Conservation (phyloP, 257 asterid genomes). For the Anisodus acutangulus region DNA sequence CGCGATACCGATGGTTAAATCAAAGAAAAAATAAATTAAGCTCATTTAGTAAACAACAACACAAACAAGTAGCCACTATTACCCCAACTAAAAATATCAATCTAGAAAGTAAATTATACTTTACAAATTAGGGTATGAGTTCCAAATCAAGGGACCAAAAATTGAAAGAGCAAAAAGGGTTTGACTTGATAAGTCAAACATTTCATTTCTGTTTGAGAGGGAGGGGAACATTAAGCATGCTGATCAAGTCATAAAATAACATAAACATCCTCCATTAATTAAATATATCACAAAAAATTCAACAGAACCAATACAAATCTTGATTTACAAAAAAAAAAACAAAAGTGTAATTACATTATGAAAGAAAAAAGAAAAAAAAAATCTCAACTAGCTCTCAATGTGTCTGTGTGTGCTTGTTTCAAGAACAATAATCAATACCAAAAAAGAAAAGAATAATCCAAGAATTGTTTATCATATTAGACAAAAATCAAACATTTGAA, state of each 20-base stretch:
- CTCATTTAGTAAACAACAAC: background rate
- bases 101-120: background rate
- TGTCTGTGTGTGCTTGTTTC: background rate
- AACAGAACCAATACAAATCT: slow-evolving; percentile 3
- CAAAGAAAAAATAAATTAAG: too few species aligned
- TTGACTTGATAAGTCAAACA: slow-evolving; percentile 17
- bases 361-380: background rate
- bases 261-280: background rate
- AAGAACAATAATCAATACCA: background rate
- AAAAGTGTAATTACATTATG: background rate
- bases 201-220: background rate
- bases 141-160: background rate
- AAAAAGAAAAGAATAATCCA: background rate
- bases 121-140: background rate
- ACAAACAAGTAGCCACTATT: background rate
- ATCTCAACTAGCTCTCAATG: background rate
- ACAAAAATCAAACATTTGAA: slow-evolving; percentile 19
- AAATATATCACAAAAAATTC: slow-evolving; percentile 14
- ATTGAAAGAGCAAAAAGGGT: background rate
- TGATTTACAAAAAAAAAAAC: background rate
- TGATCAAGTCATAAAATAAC: background rate
- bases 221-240: slow-evolving; percentile 25
- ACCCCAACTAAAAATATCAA: background rate
- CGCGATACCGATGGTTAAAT: too few species aligned
- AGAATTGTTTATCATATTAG: background rate